Evolutionary conservation across 805 yeast species (phyloP), one percentile per base, ranked within the genome.

Genomic region (Wickerhamiella bombiphila): DNA sequence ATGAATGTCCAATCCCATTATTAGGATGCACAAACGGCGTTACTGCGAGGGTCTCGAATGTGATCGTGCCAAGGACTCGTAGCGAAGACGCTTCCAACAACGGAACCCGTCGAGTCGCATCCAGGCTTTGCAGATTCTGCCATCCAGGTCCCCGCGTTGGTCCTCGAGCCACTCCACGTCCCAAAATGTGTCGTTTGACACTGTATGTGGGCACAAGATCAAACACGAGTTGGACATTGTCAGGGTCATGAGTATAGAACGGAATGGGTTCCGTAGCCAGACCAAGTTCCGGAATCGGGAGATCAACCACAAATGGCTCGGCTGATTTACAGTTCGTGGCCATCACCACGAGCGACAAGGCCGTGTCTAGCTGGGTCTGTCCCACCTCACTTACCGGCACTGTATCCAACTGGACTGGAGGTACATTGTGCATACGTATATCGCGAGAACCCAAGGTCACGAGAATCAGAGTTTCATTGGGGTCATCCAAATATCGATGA

Each of bases 391-490:
- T 68, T 37, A 77, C 61, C 5, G 93, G 83, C n/a, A 80, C 80
- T 26, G 72, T 66, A 44, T 78, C 77, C 39, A 83, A 65, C 34
- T 74, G 72, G 8, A 86, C 68, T 2, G 50, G 50, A 0, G 88
- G 80, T 5, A 68, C 66, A 9, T 59, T 58, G 2, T 57, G 51
- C 40, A 69, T 72, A 32, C 94, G 65, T 24, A 74, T 60, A 51
- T 86, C 95, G 2, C 91, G 78, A 0, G 93, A 74, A 1, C 97
- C 97, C 39, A 86, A 63, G 1, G 94, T 82, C 25, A 86, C 70
- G 42, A 86, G 61, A n/a, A 86, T 64, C 49, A 86, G 59, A 2
- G 81, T 70, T 51, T 82, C 86, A 37, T 68, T 66, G 6, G 62
- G 58, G 35, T 68, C 66, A 5, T 42, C 46, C 44, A 86, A 65